These are phyloP conservation scores for Colletotrichum horii DNA, from an alignment of 2,329 filamentous ascomycete species.

Conservation along the genomic window DNA sequence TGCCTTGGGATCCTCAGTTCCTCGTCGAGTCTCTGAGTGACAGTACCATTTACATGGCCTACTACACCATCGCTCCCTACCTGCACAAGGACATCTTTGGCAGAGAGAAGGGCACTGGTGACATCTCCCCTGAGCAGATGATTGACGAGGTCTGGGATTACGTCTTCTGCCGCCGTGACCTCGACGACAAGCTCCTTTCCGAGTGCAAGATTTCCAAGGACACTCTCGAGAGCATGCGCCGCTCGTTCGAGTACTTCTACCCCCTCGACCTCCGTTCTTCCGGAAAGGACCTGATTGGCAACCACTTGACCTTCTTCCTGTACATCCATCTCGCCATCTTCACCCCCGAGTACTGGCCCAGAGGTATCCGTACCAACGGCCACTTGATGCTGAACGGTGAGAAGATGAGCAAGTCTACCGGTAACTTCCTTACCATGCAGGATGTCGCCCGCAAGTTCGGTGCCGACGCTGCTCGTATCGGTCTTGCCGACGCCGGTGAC, in stretches of 20 bases:
- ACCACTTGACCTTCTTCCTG: slow-evolving; percentile 89
- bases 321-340: slow-evolving; percentile 93
- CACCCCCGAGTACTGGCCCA: slow-evolving; percentile 86
- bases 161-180: slow-evolving; percentile 79
- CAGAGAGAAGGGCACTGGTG: slow-evolving; percentile 68
- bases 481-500: slow-evolving; percentile 92
- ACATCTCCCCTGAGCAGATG: slow-evolving; percentile 84
- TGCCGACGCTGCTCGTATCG: slow-evolving; percentile 89
- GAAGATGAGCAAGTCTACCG: slow-evolving; percentile 98
- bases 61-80: slow-evolving; percentile 70
- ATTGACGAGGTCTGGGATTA: slow-evolving; percentile 97
- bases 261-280: slow-evolving; percentile 87
- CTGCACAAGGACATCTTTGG: slow-evolving; percentile 90
- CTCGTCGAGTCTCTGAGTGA: slow-evolving; percentile 93
- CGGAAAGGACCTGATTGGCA: slow-evolving; percentile 91
- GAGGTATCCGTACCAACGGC: slow-evolving; percentile 85
- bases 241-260: slow-evolving; percentile 97
- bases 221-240: slow-evolving; percentile 78
- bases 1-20: slow-evolving; percentile 92
- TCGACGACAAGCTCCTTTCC: slow-evolving; percentile 67
- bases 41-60: slow-evolving; percentile 90
- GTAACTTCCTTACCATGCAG: slow-evolving; percentile 92
- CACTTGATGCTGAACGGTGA: slow-evolving; percentile 94
- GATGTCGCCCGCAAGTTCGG: slow-evolving; percentile 92
- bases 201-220: slow-evolving; percentile 76